Percentiles rank a stretch among this genome's conserved stretches.
Evolutionary conservation across 2,329 filamentous ascomycete species (phyloP).

Genomic region (Aspergillus ochraceoroseus): DNA sequence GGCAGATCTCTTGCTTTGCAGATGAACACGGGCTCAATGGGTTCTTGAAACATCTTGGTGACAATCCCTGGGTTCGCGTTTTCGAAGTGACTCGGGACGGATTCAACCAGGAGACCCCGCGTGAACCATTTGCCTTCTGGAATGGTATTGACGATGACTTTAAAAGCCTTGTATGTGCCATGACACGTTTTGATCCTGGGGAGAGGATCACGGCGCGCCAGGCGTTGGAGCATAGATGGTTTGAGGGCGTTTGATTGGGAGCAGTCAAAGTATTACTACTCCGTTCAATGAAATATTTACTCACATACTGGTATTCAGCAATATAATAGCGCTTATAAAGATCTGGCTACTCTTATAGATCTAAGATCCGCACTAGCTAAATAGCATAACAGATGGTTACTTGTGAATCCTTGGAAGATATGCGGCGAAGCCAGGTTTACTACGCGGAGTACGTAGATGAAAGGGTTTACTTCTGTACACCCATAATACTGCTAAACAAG

Average conservation of each 20-base stretch:
- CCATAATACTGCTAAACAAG: too few species aligned
- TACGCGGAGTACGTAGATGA: too few species aligned
- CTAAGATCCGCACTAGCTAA: too few species aligned
- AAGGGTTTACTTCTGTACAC: too few species aligned
- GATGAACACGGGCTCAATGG: constrained; percentile 41
- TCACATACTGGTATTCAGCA: too few species aligned
- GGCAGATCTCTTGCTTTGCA: constrained; percentile 48
- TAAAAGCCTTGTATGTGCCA: constrained; percentile 27
- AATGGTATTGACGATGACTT: constrained; percentile 34
- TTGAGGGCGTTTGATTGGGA: constrained; percentile 14
- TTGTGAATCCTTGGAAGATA: too few species aligned
- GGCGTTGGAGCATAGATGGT: constrained; percentile 32
- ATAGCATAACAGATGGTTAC: too few species aligned
- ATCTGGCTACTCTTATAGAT: too few species aligned
- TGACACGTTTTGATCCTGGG: constrained; percentile 34
- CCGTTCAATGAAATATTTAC: too few species aligned
- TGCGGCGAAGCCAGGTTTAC: too few species aligned
- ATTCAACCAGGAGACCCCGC: constrained; percentile 42
- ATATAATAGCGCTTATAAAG: too few species aligned
- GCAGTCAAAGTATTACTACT: too few species aligned
- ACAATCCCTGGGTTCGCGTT: constrained; percentile 39
- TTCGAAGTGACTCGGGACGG: constrained; percentile 38
- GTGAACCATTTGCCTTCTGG: constrained; percentile 43
- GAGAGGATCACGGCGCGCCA: constrained; percentile 32
- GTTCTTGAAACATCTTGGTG: constrained; percentile 42